Evolutionary conservation across 225 moss, liverwort and hornwort genomes (phyloP).

Genomic region (Straminergon stramineum): DNA sequence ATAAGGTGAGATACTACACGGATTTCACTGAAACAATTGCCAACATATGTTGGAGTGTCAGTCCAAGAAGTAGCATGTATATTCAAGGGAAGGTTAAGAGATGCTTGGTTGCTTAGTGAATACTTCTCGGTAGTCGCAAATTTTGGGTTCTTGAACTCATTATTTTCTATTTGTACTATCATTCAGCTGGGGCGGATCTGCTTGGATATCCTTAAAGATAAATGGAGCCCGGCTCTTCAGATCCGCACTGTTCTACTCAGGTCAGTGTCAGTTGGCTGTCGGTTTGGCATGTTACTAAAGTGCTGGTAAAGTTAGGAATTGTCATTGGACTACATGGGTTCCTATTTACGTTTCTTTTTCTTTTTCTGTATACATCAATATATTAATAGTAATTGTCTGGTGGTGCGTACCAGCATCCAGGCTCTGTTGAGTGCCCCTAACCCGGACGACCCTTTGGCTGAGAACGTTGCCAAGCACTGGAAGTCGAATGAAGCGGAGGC

Average conservation of each 20-base stretch:
- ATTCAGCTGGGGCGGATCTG: conserved; percentile 52
- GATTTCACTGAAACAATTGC: background rate
- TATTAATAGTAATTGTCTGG: background rate
- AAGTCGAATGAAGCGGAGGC: conserved; percentile 89
- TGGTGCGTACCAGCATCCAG: conserved; percentile 64
- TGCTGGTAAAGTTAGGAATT: background rate
- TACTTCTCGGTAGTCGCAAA: background rate
- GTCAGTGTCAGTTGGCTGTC: background rate
- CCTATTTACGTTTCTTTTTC: no score
- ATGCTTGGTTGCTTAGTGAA: background rate
- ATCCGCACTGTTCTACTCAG: conserved; percentile 94
- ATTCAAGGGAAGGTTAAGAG: background rate
- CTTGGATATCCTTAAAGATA: conserved; percentile 95
- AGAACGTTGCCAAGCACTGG: conserved; percentile 98
- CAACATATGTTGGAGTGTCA: background rate
- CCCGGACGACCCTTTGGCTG: conserved; percentile 93
- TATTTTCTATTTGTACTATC: background rate
- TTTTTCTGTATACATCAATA: background rate
- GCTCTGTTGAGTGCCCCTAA: conserved; percentile 96
- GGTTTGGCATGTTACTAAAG: background rate
- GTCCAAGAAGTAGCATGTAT: background rate
- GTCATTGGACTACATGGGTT: background rate
- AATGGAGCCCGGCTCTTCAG: conserved; percentile 98
- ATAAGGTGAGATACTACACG: conserved; percentile 42
- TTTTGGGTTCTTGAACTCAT: background rate